Base-by-base conservation (phyloP, 2,329 filamentous ascomycete species). In the Balansia obtecta region DNA sequence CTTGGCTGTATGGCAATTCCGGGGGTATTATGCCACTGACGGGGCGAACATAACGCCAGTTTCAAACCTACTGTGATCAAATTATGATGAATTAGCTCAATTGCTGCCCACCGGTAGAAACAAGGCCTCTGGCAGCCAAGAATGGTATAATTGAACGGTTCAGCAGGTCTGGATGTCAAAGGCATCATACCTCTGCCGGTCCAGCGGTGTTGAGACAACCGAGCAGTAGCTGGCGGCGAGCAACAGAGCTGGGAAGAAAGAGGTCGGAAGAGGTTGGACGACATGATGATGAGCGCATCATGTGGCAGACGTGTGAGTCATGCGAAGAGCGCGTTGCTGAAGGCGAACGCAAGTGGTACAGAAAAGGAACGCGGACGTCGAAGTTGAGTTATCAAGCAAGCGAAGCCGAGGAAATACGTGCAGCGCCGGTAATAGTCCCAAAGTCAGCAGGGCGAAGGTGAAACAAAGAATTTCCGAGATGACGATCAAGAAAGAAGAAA, bases 21-120 rank as follows among this genome's bases (percentile, higher is more conserved):
- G 18, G 59, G 50, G 18, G 67, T 66, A 54, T 61, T 65, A 54
- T 71, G 66, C 69, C 70, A 72, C 54, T 68, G 63, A 48, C 64
- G 64, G 40, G 62, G 61, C 34, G 56, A 53, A 32, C 56, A 52
- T 30, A 59, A 48, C 41, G 58, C 51, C 6, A 53, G 49, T 43
- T 46, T 53, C 42, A 51, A 55, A 53, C 58, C 59, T 50, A 30
- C n/a, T 27, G 15, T 16, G 22, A 18, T 15, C 30, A 33, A 34
- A 15, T 20, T 11, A 12, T 20, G 27, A 5, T 16, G 16, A 18
- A 40, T 51, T 37, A 51, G 50, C 33, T 27, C 46, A 49, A 43
- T 39, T 48, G 34, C 27, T 7, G 45, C 22, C 32, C 15, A 33
- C 20, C 41, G 5, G 43, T 10, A 43, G 18, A 11, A 16, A 11